Base-by-base conservation (phyloP, 306 rosid genomes). In the Quercus cerris region DNA sequence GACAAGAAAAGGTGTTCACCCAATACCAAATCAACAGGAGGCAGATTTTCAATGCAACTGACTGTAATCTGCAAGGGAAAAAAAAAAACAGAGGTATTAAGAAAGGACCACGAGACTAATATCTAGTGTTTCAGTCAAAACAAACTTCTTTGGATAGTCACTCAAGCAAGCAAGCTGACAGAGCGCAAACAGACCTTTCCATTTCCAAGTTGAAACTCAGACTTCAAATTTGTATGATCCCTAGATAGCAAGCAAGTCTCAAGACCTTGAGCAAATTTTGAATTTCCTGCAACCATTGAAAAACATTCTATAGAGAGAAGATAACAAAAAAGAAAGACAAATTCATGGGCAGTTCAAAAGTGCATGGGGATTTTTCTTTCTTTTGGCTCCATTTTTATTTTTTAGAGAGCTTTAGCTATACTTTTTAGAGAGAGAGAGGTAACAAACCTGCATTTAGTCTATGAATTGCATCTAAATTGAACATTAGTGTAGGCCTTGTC, bases 141-240 rank as follows among this genome's bases (percentile, higher is more conserved):
- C 12, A 44, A 25, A 4, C 3, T 20, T 15, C 5, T 49, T 13
- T 27, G 4, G 6, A 54, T 8, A 8, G 68, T 5, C 1, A 5
- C n/a, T 5, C 22, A 63, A 8, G 55, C n/a, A 57, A 20, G 55
- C 9, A 74, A 28, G 75, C 2, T 5, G 2, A 22, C 38, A 6
- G 12, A 70, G 27, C 14, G 77, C 20, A 30, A 79, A 83, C 86
- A 77, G 74, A 94, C 99, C 97, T 95, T 95, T 75, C 97, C 94
- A 64, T 84, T 85, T 83, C 96, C 90, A 17, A 63, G 55, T 49
- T 89, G 97, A 82, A 90, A 93, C 88, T 90, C 94, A 0, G 83
- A 81, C 85, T 90, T 95, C 89, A 95, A 84, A 84, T 84, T 88
- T 74, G 86, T 62, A 85, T 90, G 81, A 86, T 93, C 98, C 78